Base-by-base conservation (phyloP, 169 alveolate genomes). In the Perkinsus chesapeaki region DNA sequence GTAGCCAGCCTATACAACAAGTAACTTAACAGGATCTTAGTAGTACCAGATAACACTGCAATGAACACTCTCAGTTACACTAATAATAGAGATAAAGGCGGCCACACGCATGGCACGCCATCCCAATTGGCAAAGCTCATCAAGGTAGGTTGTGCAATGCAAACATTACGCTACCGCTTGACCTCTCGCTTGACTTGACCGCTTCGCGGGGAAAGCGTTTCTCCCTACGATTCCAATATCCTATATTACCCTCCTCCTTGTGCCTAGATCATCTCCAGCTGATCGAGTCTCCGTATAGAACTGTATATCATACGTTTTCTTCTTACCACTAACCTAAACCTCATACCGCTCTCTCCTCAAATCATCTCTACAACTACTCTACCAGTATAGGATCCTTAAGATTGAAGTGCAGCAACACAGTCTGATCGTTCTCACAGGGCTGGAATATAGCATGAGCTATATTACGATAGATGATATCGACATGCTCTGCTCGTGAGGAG, bases 241-340 rank as follows among this genome's bases (percentile, higher is more conserved):
- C 39, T 10, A 5, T 10, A 43, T 0, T 38, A 23, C 34, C 82
- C 60, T 16, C 93, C 73, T 96, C 93, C 94, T 98, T 98, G 43
- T 98, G 95, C 39, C 99, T 90, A 99, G 93, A 92, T 99, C 99
- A 96, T 99, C 99, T 0, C 98, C 98, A 92, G 98, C 99, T 31
- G 98, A 96, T 19, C 99, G 99, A 39, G 98, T 98, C 95, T 99
- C 99, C 39, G 98, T 96, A 96, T 97, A 99, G 95, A 99, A 98
- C 95, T 99, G 99, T 20, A 99, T 98, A 94, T 99, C 99, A 47
- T 95, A 94, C 23, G 99, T 97, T 94, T 98, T 98, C 95, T 98
- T 98, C 94, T 97, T 98, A 1, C 99, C 99, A 23, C 98, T 98
- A 10, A 90, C 39, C 34, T 31, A 12, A 48, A 92, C 34, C 39